Conservation (phyloP, 768 basidiomycete species). For the Glaciozyma martinii region DNA sequence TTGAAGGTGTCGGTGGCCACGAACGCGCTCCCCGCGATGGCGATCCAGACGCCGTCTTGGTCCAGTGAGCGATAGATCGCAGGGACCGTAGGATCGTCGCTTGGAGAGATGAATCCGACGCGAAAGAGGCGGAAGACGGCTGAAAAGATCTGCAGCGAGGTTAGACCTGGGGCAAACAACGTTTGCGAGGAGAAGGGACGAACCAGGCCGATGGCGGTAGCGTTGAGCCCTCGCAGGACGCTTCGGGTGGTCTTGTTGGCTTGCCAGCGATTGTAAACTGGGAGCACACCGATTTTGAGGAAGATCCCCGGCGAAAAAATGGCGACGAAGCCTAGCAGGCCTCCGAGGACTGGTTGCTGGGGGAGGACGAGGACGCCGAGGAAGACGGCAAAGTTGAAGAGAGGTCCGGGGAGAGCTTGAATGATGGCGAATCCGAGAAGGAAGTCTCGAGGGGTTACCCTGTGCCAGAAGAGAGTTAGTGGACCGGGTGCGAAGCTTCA, state of each 20-base stretch:
- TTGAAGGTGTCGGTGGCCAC: conserved; percentile 45
- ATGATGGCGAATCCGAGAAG: conserved; percentile 45
- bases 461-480: conserved; percentile 38
- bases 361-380: conserved; percentile 46
- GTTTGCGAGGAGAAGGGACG: conserved; percentile 11
- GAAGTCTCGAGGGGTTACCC: conserved; percentile 52
- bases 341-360: conserved; percentile 39
- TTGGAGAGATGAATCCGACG: conserved; percentile 30
- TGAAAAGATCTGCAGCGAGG: conserved; percentile 12
- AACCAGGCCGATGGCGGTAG: conserved; percentile 38
- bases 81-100: background rate
- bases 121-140: conserved; percentile 25
- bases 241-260: conserved; percentile 14
- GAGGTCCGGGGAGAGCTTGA: conserved; percentile 45
- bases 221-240: conserved; percentile 38
- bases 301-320: conserved; percentile 48
- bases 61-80: conserved; percentile 20
- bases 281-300: conserved; percentile 37
- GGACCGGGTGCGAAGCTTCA: background rate
- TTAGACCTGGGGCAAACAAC: conserved; percentile 6
- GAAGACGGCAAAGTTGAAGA: conserved; percentile 50
- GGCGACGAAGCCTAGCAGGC: conserved; percentile 46
- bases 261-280: conserved; percentile 30
- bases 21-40: conserved; percentile 43
- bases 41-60: conserved; percentile 48